Evolutionary conservation across 805 yeast species (phyloP).

Genomic region (Candida ulmi): DNA sequence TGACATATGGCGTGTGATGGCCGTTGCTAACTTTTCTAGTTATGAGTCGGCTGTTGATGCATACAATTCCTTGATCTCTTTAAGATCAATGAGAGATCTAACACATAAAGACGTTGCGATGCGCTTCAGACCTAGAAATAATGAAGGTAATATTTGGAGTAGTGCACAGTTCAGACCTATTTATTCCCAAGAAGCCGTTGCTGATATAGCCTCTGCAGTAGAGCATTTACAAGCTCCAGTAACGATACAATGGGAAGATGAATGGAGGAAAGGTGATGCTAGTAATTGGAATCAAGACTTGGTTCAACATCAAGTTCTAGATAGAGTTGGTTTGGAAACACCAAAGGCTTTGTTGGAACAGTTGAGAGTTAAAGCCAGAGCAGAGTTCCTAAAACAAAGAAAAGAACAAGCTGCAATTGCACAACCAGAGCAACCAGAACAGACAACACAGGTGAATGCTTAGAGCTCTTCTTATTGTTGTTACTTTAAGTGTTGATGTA

Average conservation of each 20-base stretch:
- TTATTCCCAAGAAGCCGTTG: slow-evolving; percentile 84
- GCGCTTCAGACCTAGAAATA: slow-evolving; percentile 63
- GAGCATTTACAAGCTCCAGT: slow-evolving; percentile 44
- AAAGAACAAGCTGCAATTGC: not conserved
- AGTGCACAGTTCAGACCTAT: slow-evolving; percentile 87
- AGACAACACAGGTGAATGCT: not conserved
- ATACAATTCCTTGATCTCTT: slow-evolving; percentile 65
- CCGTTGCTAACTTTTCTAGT: slow-evolving; percentile 62
- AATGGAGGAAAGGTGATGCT: slow-evolving; percentile 83
- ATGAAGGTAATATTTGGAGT: slow-evolving; percentile 79
- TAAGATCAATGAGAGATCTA: slow-evolving; percentile 69
- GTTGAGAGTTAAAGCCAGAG: slow-evolving; percentile 31
- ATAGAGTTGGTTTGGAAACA: slow-evolving; percentile 51
- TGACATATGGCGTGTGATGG: slow-evolving; percentile 89
- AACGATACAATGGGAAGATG: slow-evolving; percentile 74
- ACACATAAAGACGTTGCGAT: slow-evolving; percentile 55
- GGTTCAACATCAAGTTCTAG: slow-evolving; percentile 58
- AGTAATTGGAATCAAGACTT: slow-evolving; percentile 59
- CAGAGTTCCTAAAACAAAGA: slow-evolving; percentile 15
- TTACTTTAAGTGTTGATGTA: too few species aligned
- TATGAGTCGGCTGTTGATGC: slow-evolving; percentile 67
- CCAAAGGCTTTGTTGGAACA: slow-evolving; percentile 62
- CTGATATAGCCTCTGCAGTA: slow-evolving; percentile 69
- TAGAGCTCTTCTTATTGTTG: too few species aligned
- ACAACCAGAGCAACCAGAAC: not conserved